Percentiles rank a stretch among this genome's conserved stretches.
Evolutionary conservation across 2,329 filamentous ascomycete genomes (phyloP).

Genomic region (Trichoderma afroharzianum): DNA sequence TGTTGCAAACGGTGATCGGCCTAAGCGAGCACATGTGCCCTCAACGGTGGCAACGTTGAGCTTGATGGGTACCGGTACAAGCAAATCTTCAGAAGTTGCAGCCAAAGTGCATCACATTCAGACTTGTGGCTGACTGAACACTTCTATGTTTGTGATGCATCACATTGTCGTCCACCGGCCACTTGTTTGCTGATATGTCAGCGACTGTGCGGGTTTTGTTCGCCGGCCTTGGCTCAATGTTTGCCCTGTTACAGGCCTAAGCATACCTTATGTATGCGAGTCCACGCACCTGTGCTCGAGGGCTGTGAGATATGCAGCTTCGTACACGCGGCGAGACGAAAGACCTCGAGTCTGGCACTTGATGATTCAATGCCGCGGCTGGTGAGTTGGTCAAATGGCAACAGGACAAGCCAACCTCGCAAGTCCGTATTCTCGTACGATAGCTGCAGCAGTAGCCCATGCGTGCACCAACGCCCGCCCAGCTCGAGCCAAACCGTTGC

Average conservation of each 20-base stretch:
- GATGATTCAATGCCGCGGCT: not conserved
- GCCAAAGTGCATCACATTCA: not conserved
- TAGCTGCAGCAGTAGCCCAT: constrained; percentile 6
- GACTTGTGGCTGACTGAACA: not conserved
- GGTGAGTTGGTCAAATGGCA: not conserved
- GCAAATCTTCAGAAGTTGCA: not conserved
- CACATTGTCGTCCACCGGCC: not conserved
- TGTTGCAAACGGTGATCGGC: not conserved
- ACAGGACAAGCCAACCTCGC: not conserved
- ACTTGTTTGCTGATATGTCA: not conserved
- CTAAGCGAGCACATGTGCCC: not conserved
- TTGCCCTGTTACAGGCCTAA: not conserved
- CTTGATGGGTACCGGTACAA: not conserved
- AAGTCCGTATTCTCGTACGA: constrained; percentile 1
- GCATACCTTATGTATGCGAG: not conserved
- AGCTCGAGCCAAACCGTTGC: not conserved
- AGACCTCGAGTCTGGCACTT: not conserved
- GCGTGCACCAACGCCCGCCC: not conserved
- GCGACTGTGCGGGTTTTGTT: not conserved
- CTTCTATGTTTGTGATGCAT: not conserved
- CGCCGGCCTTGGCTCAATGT: not conserved
- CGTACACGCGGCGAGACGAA: not conserved
- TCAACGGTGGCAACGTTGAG: not conserved
- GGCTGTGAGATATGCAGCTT: not conserved
- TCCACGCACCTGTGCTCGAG: not conserved